These are phyloP conservation scores for Lyophyllum semitale DNA, from an alignment of 768 basidiomycete species.

Conservation along the genomic window DNA sequence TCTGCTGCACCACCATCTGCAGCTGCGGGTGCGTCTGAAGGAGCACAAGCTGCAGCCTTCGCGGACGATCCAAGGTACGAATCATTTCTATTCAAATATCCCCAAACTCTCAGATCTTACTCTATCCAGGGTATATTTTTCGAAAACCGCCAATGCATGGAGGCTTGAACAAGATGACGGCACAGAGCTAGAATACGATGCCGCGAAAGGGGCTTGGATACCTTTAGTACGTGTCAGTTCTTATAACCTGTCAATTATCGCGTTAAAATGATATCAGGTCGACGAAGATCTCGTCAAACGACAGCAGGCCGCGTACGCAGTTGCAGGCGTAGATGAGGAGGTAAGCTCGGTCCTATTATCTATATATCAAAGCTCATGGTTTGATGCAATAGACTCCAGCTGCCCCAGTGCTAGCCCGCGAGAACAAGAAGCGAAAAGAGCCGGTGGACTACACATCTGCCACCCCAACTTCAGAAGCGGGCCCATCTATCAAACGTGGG, in stretches of 20 bases:
- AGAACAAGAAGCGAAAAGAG: constrained; percentile 78
- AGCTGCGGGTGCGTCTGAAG: constrained; percentile 54
- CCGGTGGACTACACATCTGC: constrained; percentile 71
- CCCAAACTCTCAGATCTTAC: constrained; percentile 18
- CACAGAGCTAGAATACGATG: constrained; percentile 88
- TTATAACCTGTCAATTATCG: background rate
- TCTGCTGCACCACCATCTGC: constrained; percentile 49
- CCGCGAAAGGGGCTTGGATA: constrained; percentile 75
- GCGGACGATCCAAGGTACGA: constrained; percentile 70
- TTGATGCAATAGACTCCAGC: constrained; percentile 67
- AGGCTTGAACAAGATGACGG: constrained; percentile 89
- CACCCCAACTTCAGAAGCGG: constrained; percentile 42
- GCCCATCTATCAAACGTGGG: constrained; percentile 68
- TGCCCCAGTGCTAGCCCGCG: constrained; percentile 80
- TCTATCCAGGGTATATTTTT: constrained; percentile 68
- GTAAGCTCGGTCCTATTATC: constrained; percentile 43
- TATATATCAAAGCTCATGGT: background rate
- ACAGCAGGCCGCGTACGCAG: constrained; percentile 94
- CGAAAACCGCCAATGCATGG: constrained; percentile 77
- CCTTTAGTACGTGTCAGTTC: constrained; percentile 65
- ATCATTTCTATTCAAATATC: constrained; percentile 16
- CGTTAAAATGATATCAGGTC: constrained; percentile 49
- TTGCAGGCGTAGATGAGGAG: constrained; percentile 92
- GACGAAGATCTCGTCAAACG: constrained; percentile 84
- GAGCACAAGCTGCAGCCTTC: constrained; percentile 67